Percentiles rank a stretch among this genome's conserved stretches.
Evolutionary conservation across 768 basidiomycete genomes (phyloP).

Genomic region (Termitomyces sp.): DNA sequence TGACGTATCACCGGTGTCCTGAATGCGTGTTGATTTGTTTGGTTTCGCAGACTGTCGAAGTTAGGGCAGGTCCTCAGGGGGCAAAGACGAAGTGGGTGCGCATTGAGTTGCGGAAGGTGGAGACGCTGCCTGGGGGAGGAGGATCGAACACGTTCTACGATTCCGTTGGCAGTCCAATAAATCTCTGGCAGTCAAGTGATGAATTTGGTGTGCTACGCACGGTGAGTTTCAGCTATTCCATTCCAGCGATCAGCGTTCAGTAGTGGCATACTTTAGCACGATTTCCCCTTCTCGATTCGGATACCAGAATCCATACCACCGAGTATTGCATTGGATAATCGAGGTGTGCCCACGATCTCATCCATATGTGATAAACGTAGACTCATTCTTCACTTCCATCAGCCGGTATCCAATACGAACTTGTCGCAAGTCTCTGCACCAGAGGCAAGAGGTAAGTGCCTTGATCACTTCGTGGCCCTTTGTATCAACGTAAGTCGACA

Average conservation of each 20-base stretch:
- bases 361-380: neutral
- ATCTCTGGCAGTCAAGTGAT: constrained; percentile 77
- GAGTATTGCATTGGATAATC: constrained; percentile 73
- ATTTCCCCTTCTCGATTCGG: constrained; percentile 86
- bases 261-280: constrained; percentile 49
- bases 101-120: constrained; percentile 88
- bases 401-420: constrained; percentile 89
- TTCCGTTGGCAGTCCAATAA: constrained; percentile 78
- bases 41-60: constrained; percentile 71
- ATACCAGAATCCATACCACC: constrained; percentile 93
- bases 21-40: constrained; percentile 12
- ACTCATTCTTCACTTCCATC: constrained; percentile 2
- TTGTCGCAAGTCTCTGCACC: constrained; percentile 82
- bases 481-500: constrained; percentile 25
- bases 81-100: constrained; percentile 92
- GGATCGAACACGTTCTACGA: constrained; percentile 72
- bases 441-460: constrained; percentile 76
- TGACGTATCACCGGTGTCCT: constrained; percentile 18
- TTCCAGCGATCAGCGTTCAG: constrained; percentile 2
- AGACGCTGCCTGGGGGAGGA: constrained; percentile 73
- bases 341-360: constrained; percentile 41
- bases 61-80: constrained; percentile 69
- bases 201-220: constrained; percentile 70
- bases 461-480: neutral
- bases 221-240: constrained; percentile 38